Percentiles rank a stretch among this genome's conserved stretches.
Conservation (phyloP, 73 alveolate species). For the Tetrahymena elliotti region DNA sequence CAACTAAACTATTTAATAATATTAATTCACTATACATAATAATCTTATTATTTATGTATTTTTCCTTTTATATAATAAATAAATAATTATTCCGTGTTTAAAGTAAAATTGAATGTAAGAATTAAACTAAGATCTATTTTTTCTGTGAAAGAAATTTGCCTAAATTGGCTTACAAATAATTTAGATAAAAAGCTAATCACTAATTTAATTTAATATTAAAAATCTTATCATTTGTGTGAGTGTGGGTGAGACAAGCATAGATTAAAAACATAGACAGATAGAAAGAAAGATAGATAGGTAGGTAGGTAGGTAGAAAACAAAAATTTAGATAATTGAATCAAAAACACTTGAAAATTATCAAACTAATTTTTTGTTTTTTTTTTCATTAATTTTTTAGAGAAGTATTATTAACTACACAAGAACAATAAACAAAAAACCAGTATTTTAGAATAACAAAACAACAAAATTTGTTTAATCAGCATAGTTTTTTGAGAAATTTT, state of each 20-base stretch:
- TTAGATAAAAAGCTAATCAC: not conserved
- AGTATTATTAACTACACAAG: not conserved
- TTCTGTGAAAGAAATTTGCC: not conserved
- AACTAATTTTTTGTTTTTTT: not conserved
- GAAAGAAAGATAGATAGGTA: too few relatives aligned
- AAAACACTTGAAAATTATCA: not conserved
- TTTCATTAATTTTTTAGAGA: not conserved
- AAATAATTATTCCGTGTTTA: too few relatives aligned
- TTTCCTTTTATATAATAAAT: too few relatives aligned
- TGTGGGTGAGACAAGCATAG: not conserved
- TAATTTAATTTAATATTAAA: too few relatives aligned
- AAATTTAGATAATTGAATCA: not conserved
- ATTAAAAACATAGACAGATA: not conserved
- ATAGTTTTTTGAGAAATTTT: not conserved
- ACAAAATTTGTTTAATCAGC: too few relatives aligned
- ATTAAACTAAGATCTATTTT: too few relatives aligned
- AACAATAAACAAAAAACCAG: too few relatives aligned
- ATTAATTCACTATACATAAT: too few relatives aligned
- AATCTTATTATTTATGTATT: too few relatives aligned
- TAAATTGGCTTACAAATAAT: too few relatives aligned
- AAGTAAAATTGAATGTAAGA: not conserved
- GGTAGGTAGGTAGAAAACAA: not conserved
- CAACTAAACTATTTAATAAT: too few relatives aligned
- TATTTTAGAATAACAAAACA: not conserved
- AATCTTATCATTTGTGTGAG: too few relatives aligned